A percentile compares a stretch with the other conserved stretches of the same genome.
These are phyloP conservation scores for Podaxis carcinomalis DNA, from an alignment of 768 basidiomycete genomes.

Conservation along the genomic window DNA sequence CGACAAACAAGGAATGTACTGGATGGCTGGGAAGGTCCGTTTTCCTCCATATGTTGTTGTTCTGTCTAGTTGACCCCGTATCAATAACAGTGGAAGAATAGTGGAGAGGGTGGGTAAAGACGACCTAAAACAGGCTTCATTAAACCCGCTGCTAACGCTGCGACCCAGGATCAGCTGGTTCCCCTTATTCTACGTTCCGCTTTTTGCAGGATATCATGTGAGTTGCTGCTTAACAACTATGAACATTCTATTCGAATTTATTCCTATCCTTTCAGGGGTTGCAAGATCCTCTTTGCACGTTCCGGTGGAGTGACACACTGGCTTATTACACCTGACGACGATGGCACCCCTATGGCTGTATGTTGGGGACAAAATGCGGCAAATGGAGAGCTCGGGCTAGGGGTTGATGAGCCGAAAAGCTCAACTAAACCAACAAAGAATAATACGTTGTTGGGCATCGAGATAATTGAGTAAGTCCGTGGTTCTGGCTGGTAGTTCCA, in stretches of 20 bases:
- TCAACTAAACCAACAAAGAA: conserved; percentile 79
- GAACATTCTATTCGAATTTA: background rate
- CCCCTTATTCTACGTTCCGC: conserved; percentile 84
- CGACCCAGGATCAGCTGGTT: conserved; percentile 72
- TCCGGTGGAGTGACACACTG: conserved; percentile 92
- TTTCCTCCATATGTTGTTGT: background rate
- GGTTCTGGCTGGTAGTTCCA: background rate
- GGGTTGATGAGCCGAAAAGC: conserved; percentile 78
- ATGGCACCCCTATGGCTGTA: conserved; percentile 75
- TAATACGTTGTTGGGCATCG: conserved; percentile 66
- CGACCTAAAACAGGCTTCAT: conserved; percentile 18
- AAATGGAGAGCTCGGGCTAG: conserved; percentile 85
- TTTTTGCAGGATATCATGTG: conserved; percentile 85
- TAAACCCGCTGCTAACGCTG: background rate
- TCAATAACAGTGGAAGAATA: conserved; percentile 78
- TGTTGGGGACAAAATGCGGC: conserved; percentile 84
- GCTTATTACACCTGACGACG: conserved; percentile 71
- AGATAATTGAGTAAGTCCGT: conserved; percentile 67
- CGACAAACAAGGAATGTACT: conserved; percentile 84
- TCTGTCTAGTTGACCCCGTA: background rate
- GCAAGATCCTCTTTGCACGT: conserved; percentile 63
- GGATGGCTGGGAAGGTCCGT: conserved; percentile 75
- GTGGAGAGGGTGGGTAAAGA: conserved; percentile 75
- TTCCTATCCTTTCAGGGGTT: conserved; percentile 47
- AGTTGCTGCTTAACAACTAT: conserved; percentile 17